Base-by-base conservation (phyloP, 805 yeast species). In the Cyberlindnera mrakii region DNA sequence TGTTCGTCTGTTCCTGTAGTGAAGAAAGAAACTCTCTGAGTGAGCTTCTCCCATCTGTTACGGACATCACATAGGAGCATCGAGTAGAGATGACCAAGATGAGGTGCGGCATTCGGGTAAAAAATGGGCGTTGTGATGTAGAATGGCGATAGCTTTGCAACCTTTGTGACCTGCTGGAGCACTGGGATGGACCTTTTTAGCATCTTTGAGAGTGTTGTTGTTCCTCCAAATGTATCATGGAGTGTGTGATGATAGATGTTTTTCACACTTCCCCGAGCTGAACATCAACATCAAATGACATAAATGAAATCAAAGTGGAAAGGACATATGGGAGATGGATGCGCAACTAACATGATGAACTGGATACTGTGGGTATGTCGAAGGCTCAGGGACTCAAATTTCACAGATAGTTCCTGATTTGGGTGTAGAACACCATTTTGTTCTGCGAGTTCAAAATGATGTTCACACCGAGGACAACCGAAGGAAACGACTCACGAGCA, bases 1-100 rank as follows among this genome's bases (percentile, higher is more conserved):
- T 93, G 99, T 63, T 93, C 99, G 61, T 93, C 99, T 0, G 97
- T 90, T 0, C 99, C 99, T 0, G 98, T 93, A 6, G 86, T 76
- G 56, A 90, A 74, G 46, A 66, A 74, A 1, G 80, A 64, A 4
- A 65, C 58, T 2, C 73, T 64, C 0, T 63, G 64, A 9, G 63
- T 60, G 30, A 82, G 63, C 15, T 54, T 54, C 31, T 75, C 75
- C 96, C 96, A 91, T 50, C 96, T 70, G 47, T 72, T 75, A 40
- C 82, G 70, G 1, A 82, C 82, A 63, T 93, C 99, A 39, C 90
- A 80, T 36, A 93, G 63, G 1, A 88, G 69, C 85, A 89, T 85
- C 5, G 96, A 78, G 60, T 93, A 89, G 33, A 88, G 68, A 61
- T 93, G 99, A 4, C 99, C 99, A 42, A 93, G 62, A 64, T 93